Evolutionary conservation across 306 rosid species (phyloP).

Genomic region (Castanea crenata): DNA sequence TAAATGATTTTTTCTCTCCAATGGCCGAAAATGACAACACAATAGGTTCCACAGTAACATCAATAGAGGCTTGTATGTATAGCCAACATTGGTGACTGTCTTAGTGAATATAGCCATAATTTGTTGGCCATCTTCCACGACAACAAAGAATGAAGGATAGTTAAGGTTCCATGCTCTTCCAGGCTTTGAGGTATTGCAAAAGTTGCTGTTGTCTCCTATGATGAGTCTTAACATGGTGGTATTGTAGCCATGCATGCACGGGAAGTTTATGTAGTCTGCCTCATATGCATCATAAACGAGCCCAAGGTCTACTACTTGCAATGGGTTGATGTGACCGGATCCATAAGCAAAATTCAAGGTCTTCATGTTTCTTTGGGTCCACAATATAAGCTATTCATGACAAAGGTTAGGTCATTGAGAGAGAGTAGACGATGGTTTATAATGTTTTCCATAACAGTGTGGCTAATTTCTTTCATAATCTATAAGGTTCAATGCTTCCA

Average conservation of each 20-base stretch:
- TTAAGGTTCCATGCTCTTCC: constrained; percentile 40
- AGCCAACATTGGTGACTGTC: constrained; percentile 35
- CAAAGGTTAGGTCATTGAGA: background rate
- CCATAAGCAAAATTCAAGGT: constrained; percentile 31
- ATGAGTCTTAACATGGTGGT: constrained; percentile 21
- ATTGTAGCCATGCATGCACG: constrained; percentile 34
- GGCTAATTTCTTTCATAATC: too few relatives aligned
- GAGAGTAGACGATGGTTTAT: too few relatives aligned
- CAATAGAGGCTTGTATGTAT: background rate
- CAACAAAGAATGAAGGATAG: constrained; percentile 28
- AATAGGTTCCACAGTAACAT: constrained; percentile 5
- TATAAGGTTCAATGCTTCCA: too few relatives aligned
- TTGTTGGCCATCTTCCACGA: constrained; percentile 22
- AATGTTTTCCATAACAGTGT: too few relatives aligned
- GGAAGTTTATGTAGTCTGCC: constrained; percentile 21
- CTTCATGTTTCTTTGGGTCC: constrained; percentile 27
- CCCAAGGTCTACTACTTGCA: constrained; percentile 15
- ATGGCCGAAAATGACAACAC: constrained; percentile 9
- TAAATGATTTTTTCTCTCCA: constrained; percentile 17
- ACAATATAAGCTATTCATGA: constrained; percentile 15
- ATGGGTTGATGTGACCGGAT: constrained; percentile 29
- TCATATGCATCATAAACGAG: constrained; percentile 11
- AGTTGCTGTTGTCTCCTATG: constrained; percentile 21
- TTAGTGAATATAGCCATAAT: constrained; percentile 7
- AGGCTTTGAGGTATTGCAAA: constrained; percentile 1